These are phyloP conservation scores for Hortaea werneckii DNA, from an alignment of 2,329 filamentous ascomycete genomes.

Conservation along the genomic window DNA sequence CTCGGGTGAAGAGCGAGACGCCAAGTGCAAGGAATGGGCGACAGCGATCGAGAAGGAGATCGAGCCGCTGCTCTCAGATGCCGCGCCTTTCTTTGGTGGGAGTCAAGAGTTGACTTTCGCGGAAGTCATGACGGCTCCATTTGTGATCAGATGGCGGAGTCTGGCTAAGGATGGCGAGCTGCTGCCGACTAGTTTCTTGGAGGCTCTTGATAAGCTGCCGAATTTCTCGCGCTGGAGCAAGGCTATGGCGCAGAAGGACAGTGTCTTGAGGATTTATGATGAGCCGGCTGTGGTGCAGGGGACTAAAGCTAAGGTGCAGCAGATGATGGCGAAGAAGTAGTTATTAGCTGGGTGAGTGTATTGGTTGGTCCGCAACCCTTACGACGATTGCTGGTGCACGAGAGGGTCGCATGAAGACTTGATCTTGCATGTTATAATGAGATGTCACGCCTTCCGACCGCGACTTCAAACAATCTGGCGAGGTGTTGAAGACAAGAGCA, in stretches of 20 bases:
- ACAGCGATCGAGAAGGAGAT: conserved; percentile 56
- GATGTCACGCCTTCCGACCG: no score
- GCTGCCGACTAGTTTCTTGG: conserved; percentile 39
- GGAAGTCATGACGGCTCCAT: conserved; percentile 61
- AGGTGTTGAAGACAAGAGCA: no score
- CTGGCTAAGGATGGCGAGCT: conserved; percentile 46
- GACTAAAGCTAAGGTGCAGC: conserved; percentile 34
- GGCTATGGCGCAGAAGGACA: conserved; percentile 35
- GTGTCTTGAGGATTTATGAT: conserved; percentile 57
- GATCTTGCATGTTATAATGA: no score
- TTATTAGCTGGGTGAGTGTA: no score
- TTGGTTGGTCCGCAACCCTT: no score
- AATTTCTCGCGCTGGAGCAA: conserved; percentile 31
- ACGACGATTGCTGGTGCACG: no score
- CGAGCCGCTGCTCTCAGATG: conserved; percentile 54
- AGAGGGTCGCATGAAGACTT: no score
- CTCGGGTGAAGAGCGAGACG: conserved; percentile 39
- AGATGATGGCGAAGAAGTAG: conserved; percentile 15
- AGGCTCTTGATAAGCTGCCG: conserved; percentile 47
- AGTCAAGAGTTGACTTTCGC: conserved; percentile 54
- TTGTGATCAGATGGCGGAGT: conserved; percentile 51
- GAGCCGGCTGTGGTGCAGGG: conserved; percentile 30
- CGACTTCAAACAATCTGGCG: no score
- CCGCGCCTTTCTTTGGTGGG: conserved; percentile 37
- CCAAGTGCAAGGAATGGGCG: conserved; percentile 42